A percentile compares a stretch with the other conserved stretches of the same genome.
Evolutionary conservation across 805 yeast species (phyloP).

Genomic region (Alloascoidea africana): DNA sequence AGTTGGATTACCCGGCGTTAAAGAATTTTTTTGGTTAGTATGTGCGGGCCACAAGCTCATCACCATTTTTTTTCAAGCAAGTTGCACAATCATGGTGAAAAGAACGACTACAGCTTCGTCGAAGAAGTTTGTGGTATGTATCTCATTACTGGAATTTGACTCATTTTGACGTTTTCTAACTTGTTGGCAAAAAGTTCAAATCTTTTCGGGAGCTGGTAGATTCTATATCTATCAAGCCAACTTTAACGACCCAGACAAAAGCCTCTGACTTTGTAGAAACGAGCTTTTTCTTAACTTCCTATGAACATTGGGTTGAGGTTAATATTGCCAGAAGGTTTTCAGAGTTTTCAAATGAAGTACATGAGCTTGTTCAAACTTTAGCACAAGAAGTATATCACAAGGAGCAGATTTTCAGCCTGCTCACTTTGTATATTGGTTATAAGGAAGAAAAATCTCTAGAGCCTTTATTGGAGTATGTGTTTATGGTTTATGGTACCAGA

Average conservation of each 20-base stretch:
- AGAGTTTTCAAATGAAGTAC: conserved; percentile 41
- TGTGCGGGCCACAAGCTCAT: too few species aligned
- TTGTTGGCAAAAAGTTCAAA: not conserved
- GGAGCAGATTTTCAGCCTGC: conserved; percentile 35
- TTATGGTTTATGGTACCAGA: conserved; percentile 5
- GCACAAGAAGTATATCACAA: conserved; percentile 74
- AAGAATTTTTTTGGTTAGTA: too few species aligned
- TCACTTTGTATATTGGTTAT: conserved; percentile 29
- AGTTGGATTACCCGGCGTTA: too few species aligned
- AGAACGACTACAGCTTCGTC: not conserved
- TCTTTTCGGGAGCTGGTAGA: not conserved
- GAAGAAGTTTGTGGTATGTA: not conserved
- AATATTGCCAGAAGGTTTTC: conserved; percentile 63
- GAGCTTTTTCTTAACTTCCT: conserved; percentile 59
- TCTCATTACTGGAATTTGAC: not conserved
- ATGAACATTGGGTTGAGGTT: conserved; percentile 79
- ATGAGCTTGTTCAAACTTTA: conserved; percentile 44
- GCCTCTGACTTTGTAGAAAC: not conserved
- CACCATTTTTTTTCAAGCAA: too few species aligned
- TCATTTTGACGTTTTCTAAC: not conserved
- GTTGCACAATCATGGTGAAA: not conserved
- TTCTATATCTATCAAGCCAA: not conserved
- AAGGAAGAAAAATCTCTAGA: conserved; percentile 64
- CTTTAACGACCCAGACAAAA: not conserved
- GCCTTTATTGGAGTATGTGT: conserved; percentile 50